A percentile compares a stretch with the other conserved stretches of the same genome.
These are phyloP conservation scores for Jackrogersella multiformis DNA, from an alignment of 495 filamentous ascomycete genomes.

Conservation along the genomic window DNA sequence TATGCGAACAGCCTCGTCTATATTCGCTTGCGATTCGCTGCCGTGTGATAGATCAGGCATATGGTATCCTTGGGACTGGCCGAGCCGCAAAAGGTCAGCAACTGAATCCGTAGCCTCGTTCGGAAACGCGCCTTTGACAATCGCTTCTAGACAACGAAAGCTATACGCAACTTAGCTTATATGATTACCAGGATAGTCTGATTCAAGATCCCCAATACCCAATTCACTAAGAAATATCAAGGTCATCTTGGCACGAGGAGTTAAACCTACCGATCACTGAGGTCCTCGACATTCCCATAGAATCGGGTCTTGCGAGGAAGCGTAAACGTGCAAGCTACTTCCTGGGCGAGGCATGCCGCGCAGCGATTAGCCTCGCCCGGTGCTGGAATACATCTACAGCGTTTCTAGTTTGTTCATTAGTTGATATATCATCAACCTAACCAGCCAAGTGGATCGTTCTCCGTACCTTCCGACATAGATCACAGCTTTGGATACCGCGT, in stretches of 20 bases:
- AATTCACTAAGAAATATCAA: background rate
- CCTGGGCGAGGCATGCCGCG: conserved; percentile 49
- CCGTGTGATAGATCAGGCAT: conserved; percentile 41
- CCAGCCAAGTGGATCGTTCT: background rate
- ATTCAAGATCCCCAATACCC: background rate
- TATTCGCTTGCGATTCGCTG: background rate
- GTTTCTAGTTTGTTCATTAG: conserved; percentile 35
- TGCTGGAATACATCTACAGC: conserved; percentile 51
- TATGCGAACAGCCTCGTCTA: conserved; percentile 19
- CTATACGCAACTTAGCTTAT: conserved; percentile 35
- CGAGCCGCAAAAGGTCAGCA: conserved; percentile 47
- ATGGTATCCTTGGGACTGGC: conserved; percentile 40
- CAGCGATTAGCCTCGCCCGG: conserved; percentile 40
- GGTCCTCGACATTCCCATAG: conserved; percentile 58
- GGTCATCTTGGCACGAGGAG: background rate
- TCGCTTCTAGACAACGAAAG: conserved; percentile 30
- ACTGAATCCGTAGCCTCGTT: conserved; percentile 44
- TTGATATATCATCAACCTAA: background rate
- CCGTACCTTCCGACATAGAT: conserved; percentile 41
- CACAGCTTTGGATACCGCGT: conserved; percentile 48
- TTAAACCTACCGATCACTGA: conserved; percentile 50
- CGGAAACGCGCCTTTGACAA: conserved; percentile 28
- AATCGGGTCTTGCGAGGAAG: conserved; percentile 57
- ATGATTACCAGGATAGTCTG: conserved; percentile 40
- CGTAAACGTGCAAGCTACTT: conserved; percentile 53